Conservation (phyloP, 371 early-diverging fungal genomes). For the Actinomortierella wolfii region DNA sequence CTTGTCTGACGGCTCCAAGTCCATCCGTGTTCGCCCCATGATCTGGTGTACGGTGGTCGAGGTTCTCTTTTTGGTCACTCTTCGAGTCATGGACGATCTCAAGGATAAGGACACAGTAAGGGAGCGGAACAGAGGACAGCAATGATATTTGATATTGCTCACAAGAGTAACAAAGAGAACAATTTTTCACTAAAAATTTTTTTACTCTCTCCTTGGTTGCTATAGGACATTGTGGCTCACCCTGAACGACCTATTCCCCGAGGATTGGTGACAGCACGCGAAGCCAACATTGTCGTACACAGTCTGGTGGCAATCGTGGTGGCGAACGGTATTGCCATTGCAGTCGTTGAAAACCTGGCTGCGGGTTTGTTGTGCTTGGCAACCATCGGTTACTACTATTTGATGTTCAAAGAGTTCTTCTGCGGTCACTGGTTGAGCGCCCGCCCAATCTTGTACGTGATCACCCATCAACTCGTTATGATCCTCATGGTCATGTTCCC, state of each 20-base stretch:
- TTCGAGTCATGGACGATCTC: constrained; percentile 46
- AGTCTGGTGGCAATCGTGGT: constrained; percentile 26
- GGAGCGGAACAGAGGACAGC: neutral
- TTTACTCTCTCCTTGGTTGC: neutral
- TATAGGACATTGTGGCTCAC: constrained; percentile 42
- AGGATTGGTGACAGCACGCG: constrained; percentile 42
- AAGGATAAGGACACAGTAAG: constrained; percentile 45
- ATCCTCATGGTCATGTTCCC: constrained; percentile 45
- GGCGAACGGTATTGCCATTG: constrained; percentile 30
- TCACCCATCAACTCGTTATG: constrained; percentile 40
- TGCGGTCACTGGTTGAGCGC: constrained; percentile 47
- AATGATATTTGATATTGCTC: no score
- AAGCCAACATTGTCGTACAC: constrained; percentile 40
- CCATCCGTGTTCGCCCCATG: constrained; percentile 21
- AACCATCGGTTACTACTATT: constrained; percentile 41
- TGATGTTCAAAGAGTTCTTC: constrained; percentile 46
- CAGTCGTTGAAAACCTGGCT: constrained; percentile 38
- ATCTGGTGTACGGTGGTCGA: constrained; percentile 40
- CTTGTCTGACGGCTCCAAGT: constrained; percentile 26
- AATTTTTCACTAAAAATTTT: no score
- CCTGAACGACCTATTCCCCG: constrained; percentile 45
- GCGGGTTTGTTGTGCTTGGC: constrained; percentile 40
- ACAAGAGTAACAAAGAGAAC: no score
- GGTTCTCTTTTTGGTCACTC: constrained; percentile 34
- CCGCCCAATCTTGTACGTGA: constrained; percentile 41